Evolutionary conservation across 106 monocot species (phyloP).

Genomic region (Platanthera zijinensis): DNA sequence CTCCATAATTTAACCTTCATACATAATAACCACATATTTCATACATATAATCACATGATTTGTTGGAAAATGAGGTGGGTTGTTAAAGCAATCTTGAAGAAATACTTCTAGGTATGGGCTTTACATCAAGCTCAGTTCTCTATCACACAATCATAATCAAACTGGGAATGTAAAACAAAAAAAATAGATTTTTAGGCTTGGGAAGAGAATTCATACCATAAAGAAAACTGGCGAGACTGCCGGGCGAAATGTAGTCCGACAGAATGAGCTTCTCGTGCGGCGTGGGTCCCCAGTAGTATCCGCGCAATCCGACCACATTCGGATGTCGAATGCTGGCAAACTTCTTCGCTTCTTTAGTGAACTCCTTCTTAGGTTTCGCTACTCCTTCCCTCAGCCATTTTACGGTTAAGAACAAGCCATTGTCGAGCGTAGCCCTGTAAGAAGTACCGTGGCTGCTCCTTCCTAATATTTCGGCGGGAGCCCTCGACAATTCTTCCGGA

Average conservation of each 20-base stretch:
- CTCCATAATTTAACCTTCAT: too few relatives aligned
- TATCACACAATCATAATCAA: too few relatives aligned
- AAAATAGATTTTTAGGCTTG: too few relatives aligned
- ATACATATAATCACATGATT: too few relatives aligned
- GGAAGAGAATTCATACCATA: slow-evolving; percentile 51
- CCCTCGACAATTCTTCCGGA: slow-evolving; percentile 83
- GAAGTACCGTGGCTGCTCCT: slow-evolving; percentile 98
- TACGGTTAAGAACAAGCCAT: slow-evolving; percentile 82
- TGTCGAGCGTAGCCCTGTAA: slow-evolving; percentile 81
- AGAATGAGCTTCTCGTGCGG: slow-evolving; percentile 91
- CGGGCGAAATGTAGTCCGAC: slow-evolving; percentile 80
- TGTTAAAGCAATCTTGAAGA: too few relatives aligned
- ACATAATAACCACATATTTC: too few relatives aligned
- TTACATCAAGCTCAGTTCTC: too few relatives aligned
- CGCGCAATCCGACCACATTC: slow-evolving; percentile 81
- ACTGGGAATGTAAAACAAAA: too few relatives aligned
- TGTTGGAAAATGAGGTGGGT: too few relatives aligned
- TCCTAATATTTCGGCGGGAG: slow-evolving; percentile 88
- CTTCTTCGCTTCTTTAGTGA: slow-evolving; percentile 83
- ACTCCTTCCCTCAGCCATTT: slow-evolving; percentile 97
- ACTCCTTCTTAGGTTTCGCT: slow-evolving; percentile 92
- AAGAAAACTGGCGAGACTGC: slow-evolving; percentile 91
- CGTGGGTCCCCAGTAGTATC: slow-evolving; percentile 96
- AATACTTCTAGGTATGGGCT: too few relatives aligned
- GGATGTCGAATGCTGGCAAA: slow-evolving; percentile 95